A percentile compares a stretch with the other conserved stretches of the same genome.
These are phyloP conservation scores for Diaporthe citri DNA, from an alignment of 2,329 filamentous ascomycete genomes.

Conservation along the genomic window DNA sequence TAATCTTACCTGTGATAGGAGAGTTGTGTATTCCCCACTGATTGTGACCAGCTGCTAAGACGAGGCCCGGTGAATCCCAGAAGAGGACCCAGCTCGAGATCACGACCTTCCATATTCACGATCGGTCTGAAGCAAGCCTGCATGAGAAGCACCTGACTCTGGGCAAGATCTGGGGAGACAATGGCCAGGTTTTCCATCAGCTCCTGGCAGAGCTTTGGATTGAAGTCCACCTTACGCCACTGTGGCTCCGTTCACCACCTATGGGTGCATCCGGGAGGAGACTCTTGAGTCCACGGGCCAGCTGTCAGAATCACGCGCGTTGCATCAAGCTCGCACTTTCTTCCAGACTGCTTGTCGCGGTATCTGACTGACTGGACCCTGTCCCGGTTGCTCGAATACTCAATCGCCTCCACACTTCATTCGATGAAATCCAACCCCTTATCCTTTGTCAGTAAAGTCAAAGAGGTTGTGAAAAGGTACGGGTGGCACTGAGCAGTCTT, in stretches of 20 bases:
- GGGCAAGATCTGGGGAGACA: not conserved
- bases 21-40: not conserved
- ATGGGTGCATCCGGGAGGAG: slow-evolving; percentile 58
- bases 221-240: slow-evolving; percentile 46
- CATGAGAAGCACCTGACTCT: not conserved
- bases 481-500: not conserved
- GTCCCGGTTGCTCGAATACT: slow-evolving; percentile 42
- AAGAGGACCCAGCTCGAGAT: not conserved
- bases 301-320: slow-evolving; percentile 52
- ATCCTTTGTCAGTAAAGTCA: slow-evolving; percentile 75
- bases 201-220: not conserved
- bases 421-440: slow-evolving; percentile 65
- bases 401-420: slow-evolving; percentile 43
- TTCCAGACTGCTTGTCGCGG: slow-evolving; percentile 37
- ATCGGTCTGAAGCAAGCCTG: not conserved
- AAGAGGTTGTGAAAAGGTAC: slow-evolving; percentile 47
- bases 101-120: not conserved
- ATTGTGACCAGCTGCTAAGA: not conserved
- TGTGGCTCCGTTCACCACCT: slow-evolving; percentile 57
- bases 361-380: slow-evolving; percentile 35
- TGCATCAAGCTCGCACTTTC: slow-evolving; percentile 40
- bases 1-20: not conserved
- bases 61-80: not conserved
- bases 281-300: slow-evolving; percentile 59
- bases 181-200: not conserved